Conservation (phyloP, 768 basidiomycete genomes). For the Chalciporus chontae region DNA sequence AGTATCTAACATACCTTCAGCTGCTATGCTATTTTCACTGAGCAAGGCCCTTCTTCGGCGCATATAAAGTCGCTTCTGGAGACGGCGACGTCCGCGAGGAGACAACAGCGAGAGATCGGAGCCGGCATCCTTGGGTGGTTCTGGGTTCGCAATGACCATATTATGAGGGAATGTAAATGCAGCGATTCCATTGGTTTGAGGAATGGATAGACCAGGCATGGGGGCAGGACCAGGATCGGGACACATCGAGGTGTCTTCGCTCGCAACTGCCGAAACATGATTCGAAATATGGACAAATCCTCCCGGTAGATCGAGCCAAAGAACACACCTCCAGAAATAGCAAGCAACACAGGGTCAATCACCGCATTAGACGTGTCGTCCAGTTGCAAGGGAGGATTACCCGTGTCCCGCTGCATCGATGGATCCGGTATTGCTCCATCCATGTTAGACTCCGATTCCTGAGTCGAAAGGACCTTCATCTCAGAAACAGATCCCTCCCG, state of each 20-base stretch:
- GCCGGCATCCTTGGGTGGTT: not conserved
- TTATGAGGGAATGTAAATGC: not conserved
- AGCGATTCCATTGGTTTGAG: not conserved
- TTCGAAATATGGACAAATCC: not conserved
- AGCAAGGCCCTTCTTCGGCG: conserved; percentile 59
- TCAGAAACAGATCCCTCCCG: conserved; percentile 8
- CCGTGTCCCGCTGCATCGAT: not conserved
- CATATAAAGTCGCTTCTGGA: conserved; percentile 68
- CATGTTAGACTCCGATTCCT: not conserved
- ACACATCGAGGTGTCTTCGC: not conserved
- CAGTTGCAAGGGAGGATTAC: not conserved
- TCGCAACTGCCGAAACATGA: not conserved
- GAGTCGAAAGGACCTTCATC: not conserved
- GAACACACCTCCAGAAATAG: conserved; percentile 17
- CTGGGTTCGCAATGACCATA: not conserved
- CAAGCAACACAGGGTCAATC: conserved; percentile 32
- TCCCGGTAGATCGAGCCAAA: not conserved
- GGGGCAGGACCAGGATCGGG: not conserved
- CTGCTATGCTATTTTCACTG: conserved; percentile 29
- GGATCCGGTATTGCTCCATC: too few species aligned
- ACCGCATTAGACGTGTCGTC: conserved; percentile 15
- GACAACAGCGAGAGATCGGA: conserved; percentile 33
- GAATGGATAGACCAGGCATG: not conserved
- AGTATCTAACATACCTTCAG: not conserved
- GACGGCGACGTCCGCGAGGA: conserved; percentile 50